phyloP scores from a whole-genome alignment of 2,329 filamentous ascomycete genomes.

The Cladorrhinum sp. region DNA sequence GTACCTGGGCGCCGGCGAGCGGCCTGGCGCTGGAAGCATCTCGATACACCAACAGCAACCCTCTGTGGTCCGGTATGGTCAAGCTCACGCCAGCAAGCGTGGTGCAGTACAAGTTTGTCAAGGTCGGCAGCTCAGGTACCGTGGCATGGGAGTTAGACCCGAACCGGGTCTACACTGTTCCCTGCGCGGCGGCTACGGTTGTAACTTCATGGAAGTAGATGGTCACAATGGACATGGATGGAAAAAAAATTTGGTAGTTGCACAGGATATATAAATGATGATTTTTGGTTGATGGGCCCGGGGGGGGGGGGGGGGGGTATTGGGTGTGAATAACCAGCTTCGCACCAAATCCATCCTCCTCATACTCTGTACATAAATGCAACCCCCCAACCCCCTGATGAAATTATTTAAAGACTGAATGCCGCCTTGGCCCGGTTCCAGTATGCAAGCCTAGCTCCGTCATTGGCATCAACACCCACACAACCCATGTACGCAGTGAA shows the following conservation, averaged over 20 bases:
- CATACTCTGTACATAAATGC: not conserved
- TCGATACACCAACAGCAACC: slow-evolving; percentile 47
- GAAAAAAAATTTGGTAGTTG: no score
- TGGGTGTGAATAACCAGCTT: not conserved
- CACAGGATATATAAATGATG: not conserved
- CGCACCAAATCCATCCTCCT: not conserved
- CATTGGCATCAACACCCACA: slow-evolving; percentile 37
- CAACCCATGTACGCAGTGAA: slow-evolving; percentile 49
- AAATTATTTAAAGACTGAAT: slow-evolving; percentile 37
- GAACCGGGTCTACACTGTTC: slow-evolving; percentile 32
- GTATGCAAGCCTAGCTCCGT: slow-evolving; percentile 37
- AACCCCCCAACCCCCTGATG: not conserved
- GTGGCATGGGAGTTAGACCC: slow-evolving; percentile 54
- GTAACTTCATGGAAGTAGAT: slow-evolving; percentile 28
- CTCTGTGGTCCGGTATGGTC: slow-evolving; percentile 49
- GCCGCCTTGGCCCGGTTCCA: slow-evolving; percentile 47
- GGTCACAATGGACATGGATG: not conserved
- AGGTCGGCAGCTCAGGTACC: slow-evolving; percentile 43
- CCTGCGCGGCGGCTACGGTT: slow-evolving; percentile 26
- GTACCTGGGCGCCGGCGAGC: slow-evolving; percentile 46
- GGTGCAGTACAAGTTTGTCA: slow-evolving; percentile 56
- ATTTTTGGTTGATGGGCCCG: not conserved
- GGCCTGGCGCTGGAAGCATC: slow-evolving; percentile 47
- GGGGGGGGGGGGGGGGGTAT: no score
- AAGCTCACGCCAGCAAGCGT: slow-evolving; percentile 44